A percentile compares a stretch with the other conserved stretches of the same genome.
Conservation (phyloP, 768 basidiomycete genomes). For the Russula abietina region DNA sequence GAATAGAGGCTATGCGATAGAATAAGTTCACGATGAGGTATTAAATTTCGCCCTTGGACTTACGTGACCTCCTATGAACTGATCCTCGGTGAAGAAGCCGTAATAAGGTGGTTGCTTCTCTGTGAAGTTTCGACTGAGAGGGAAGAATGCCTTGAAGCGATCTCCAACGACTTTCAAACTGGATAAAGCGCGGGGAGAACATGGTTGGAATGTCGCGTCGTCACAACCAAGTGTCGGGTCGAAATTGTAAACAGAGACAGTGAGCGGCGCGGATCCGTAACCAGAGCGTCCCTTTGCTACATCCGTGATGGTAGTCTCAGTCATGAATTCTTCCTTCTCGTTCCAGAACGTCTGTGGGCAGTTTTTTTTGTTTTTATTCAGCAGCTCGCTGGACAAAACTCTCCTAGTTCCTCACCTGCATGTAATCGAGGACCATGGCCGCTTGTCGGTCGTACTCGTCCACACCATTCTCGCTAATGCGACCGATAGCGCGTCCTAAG, state of each 20-base stretch:
- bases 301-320: conserved; percentile 14
- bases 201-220: conserved; percentile 20
- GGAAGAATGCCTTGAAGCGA: conserved; percentile 11
- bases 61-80: conserved; percentile 16
- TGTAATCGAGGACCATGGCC: conserved; percentile 18
- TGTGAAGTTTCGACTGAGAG: conserved; percentile 9
- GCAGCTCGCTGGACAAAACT: neutral
- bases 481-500: conserved; percentile 11
- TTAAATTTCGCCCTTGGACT: neutral
- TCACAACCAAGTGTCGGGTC: conserved; percentile 17
- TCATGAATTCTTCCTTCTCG: conserved; percentile 17
- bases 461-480: neutral
- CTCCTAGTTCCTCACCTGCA: conserved; percentile 6
- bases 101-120: conserved; percentile 12
- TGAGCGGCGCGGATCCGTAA: conserved; percentile 18
- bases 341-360: conserved; percentile 20
- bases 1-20: conserved; percentile 27
- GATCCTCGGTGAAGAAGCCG: conserved; percentile 15
- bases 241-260: conserved; percentile 15
- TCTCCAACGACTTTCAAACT: conserved; percentile 20
- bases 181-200: conserved; percentile 18
- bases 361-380: neutral
- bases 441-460: conserved; percentile 12
- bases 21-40: neutral
- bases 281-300: conserved; percentile 16